Percentiles rank a stretch among this genome's conserved stretches.
Evolutionary conservation across 2,329 filamentous ascomycete genomes (phyloP).

Genomic region (Aspergillus unguis): DNA sequence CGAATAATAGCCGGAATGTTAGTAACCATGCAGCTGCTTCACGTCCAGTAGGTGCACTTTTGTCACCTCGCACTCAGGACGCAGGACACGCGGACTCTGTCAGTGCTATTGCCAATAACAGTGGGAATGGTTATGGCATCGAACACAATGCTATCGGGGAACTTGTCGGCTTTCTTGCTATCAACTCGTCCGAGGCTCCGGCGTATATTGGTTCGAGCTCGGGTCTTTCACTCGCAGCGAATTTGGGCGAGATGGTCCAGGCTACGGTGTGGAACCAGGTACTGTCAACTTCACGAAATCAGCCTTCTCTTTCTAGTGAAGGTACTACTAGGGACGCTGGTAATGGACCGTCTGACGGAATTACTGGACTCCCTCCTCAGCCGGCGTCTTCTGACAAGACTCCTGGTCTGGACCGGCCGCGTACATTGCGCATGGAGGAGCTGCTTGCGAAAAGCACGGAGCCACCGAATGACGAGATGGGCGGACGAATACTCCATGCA

Average conservation of each 20-base stretch:
- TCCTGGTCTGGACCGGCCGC: conserved; percentile 21
- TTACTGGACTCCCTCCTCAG: conserved; percentile 15
- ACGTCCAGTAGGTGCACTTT: conserved; percentile 21
- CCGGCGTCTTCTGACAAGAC: conserved; percentile 9
- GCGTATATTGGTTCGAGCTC: conserved; percentile 52
- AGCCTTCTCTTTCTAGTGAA: conserved; percentile 6
- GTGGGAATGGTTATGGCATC: conserved; percentile 16
- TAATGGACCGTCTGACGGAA: background rate
- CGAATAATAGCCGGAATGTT: conserved; percentile 15
- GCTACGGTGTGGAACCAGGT: conserved; percentile 55
- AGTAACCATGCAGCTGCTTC: conserved; percentile 7
- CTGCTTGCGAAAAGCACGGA: conserved; percentile 44
- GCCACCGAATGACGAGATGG: conserved; percentile 48
- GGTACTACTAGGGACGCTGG: background rate
- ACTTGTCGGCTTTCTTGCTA: conserved; percentile 50
- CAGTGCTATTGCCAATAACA: background rate
- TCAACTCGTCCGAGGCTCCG: conserved; percentile 45
- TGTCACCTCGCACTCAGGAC: conserved; percentile 23
- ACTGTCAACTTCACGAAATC: conserved; percentile 29
- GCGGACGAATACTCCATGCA: conserved; percentile 43
- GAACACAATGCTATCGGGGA: conserved; percentile 41
- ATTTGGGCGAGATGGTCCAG: conserved; percentile 54
- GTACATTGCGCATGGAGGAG: conserved; percentile 40
- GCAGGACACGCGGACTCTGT: conserved; percentile 17
- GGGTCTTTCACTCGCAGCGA: conserved; percentile 48